Base-by-base conservation (phyloP, 2,329 filamentous ascomycete genomes). In the Cladosporium sp. region DNA sequence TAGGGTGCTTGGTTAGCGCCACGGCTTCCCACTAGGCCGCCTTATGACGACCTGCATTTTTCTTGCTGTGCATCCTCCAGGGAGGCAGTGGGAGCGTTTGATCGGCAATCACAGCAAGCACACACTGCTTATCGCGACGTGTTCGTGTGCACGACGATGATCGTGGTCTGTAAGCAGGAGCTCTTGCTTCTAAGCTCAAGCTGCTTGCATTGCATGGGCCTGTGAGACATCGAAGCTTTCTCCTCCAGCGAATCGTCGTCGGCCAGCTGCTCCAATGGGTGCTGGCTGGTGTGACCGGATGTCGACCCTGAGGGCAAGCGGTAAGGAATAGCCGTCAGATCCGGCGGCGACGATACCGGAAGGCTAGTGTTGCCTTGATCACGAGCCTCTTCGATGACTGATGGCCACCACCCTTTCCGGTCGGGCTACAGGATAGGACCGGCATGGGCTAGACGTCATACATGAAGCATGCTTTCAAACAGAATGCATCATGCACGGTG, bases 31-130 rank as follows among this genome's bases (percentile, higher is more conserved):
- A 32, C 52, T 55, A 55, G 52, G 28, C 12, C 52, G 52, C 52
- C 52, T 34, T 55, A 55, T 55, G 52, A 55, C 52, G 51, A 55
- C 52, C 52, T 55, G 26, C 52, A 55, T 55, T 21, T 55, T 24
- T 55, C 52, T 55, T n/a, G 52, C 52, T 55, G 52, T n/a, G 12
- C 41, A 21, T 12, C 41, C 41, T 47, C 8, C 5, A 24, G 12
- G 41, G 6, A 44, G 18, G 41, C 6, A 11, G 41, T 3, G 24
- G 24, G 8, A 47, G 41, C 18, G n/a, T 47, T 47, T 24, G 41
- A 21, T 21, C n/a, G 41, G 7, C 41, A 47, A 47, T n/a, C n/a
- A 24, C 6, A n/a, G n/a, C 41, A 24, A 24, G 24, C 24, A 24
- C 24, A 24, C 2, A 18, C 7, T n/a, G 8, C 41, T 47, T 24